phyloP scores from a whole-genome alignment of 768 basidiomycete species.

The Rhodotorula sphaerocarpa region DNA sequence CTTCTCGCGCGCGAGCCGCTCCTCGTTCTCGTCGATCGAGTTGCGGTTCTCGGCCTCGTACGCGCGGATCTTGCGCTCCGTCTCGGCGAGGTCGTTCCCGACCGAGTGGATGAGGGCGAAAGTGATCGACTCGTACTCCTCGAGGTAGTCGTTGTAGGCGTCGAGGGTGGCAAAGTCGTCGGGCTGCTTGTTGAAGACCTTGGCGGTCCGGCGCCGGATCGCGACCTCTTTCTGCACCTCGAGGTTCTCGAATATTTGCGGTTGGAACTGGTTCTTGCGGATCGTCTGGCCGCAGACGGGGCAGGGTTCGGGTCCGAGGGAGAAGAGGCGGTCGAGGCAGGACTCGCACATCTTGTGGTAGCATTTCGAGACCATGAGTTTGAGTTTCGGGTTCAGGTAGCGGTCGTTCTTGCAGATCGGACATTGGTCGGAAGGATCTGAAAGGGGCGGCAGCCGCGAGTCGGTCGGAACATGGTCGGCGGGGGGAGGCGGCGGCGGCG shows the following conservation, averaged over 20 bases:
- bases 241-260: conserved; percentile 89
- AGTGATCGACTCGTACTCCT: conserved; percentile 84
- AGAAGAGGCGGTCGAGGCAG: conserved; percentile 93
- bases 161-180: conserved; percentile 77
- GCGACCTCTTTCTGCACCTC: conserved; percentile 90
- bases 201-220: conserved; percentile 72
- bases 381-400: conserved; percentile 86
- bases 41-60: conserved; percentile 74
- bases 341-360: conserved; percentile 99
- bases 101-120: conserved; percentile 37
- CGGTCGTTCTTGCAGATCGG: conserved; percentile 95
- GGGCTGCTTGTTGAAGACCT: conserved; percentile 91
- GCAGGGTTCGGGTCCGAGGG: conserved; percentile 90
- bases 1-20: conserved; percentile 30
- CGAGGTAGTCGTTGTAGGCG: conserved; percentile 88
- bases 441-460: conserved; percentile 11
- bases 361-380: conserved; percentile 83
- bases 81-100: conserved; percentile 21
- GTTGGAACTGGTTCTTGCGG: conserved; percentile 86
- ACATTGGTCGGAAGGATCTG: conserved; percentile 68
- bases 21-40: conserved; percentile 66
- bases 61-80: conserved; percentile 66
- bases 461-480: conserved; percentile 1
- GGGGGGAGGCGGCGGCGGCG: conserved; percentile 11
- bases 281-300: conserved; percentile 82